Base-by-base conservation (phyloP, 2,329 filamentous ascomycete species). In the Aspergillus sojae region DNA sequence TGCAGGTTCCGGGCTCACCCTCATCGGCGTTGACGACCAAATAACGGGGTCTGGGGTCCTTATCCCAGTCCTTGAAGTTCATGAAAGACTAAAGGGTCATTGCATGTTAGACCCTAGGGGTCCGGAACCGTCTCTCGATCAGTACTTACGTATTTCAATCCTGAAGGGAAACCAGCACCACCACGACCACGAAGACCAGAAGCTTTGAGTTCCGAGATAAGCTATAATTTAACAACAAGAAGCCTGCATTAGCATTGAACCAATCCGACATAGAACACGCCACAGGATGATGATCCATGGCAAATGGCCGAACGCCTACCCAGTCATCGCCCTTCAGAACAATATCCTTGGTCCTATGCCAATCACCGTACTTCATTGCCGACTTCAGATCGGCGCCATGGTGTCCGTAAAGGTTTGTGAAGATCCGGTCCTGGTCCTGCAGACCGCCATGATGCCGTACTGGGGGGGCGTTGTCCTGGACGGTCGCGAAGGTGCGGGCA, bases 31-130 rank as follows among this genome's bases (percentile, higher is more conserved):
- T 99, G 83, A 99, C 93, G 66, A 99, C 94, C 61, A 99, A 85
- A 78, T 99, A 99, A 75, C 95, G 90, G 69, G 95, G 95, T 82
- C 96, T 96, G 73, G 81, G 91, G 79, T 98, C 95, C 83, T 99
- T 96, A 75, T 99, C 94, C 95, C 95, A 99, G 74, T 93, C 95
- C 83, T 97, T 97, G 86, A 94, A 94, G 86, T 99, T 99, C 95
- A 99, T 99, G 82, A 99, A 99, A 57, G 94, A 97, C 93, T 96
- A 75, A n/a, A 39, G 19, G 52, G 28, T 39, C 45, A 54, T 34
- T 34, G 48, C 39, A 26, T 36, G 30, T 41, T 36, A 58, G 41
- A 36, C 45, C 21, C 32, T 39, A 43, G 45, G 50, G 50, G n/a
- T 12, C 16, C 48, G 28, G 14, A 55, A 26, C n/a, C 52, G 52